Evolutionary conservation across 2,329 filamentous ascomycete species (phyloP).

Genomic region (Neonectria faginata): DNA sequence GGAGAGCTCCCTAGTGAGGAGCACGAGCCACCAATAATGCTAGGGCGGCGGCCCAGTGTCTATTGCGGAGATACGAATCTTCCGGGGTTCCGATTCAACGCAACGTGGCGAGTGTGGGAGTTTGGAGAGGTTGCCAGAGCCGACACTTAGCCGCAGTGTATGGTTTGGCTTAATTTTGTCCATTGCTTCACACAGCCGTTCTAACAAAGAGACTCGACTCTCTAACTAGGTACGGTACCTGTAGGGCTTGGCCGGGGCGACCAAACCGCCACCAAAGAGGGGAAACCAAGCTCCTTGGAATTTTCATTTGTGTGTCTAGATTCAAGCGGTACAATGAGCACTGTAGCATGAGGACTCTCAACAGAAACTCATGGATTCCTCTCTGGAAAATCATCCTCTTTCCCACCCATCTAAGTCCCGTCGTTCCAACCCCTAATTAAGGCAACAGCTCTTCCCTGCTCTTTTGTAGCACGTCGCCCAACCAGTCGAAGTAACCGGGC

Average conservation of each 20-base stretch:
- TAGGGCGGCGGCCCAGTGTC: slow-evolving; percentile 34
- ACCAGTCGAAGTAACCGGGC: not conserved
- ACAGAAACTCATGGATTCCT: too few relatives aligned
- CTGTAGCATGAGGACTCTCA: too few relatives aligned
- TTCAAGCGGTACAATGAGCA: too few relatives aligned
- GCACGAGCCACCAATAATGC: slow-evolving; percentile 49
- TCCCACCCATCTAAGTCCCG: too few relatives aligned
- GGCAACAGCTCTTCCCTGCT: not conserved
- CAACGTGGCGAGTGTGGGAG: slow-evolving; percentile 12
- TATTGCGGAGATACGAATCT: slow-evolving; percentile 36
- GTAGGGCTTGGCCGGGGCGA: not conserved
- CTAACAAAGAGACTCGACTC: too few relatives aligned
- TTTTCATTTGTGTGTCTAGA: too few relatives aligned
- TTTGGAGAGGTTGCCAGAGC: not conserved
- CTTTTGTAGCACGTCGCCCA: not conserved
- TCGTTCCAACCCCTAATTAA: too few relatives aligned
- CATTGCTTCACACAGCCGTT: too few relatives aligned
- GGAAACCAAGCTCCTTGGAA: not conserved
- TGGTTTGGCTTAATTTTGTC: not conserved
- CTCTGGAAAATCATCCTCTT: too few relatives aligned
- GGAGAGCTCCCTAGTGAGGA: slow-evolving; percentile 45
- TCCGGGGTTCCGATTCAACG: slow-evolving; percentile 31
- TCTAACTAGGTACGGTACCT: not conserved
- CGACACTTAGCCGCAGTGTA: slow-evolving; percentile 26
- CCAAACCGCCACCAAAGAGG: not conserved